Conservation (phyloP, 805 yeast genomes). For the Metschnikowia proteae region DNA sequence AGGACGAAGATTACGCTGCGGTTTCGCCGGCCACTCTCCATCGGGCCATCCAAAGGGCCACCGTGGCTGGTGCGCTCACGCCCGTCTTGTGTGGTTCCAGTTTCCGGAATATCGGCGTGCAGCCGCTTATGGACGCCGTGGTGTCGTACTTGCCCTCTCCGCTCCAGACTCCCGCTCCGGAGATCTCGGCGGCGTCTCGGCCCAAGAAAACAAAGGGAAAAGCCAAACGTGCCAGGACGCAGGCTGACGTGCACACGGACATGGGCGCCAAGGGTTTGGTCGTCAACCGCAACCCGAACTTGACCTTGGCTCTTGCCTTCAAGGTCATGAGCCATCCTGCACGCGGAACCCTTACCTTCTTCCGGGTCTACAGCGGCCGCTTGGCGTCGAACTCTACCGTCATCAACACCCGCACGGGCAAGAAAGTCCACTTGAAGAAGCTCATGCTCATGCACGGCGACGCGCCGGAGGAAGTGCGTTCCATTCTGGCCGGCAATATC, state of each 20-base stretch:
- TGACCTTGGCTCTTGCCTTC: constrained; percentile 81
- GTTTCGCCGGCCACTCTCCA: constrained; percentile 56
- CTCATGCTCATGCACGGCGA: constrained; percentile 87
- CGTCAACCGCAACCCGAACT: constrained; percentile 52
- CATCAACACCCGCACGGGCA: constrained; percentile 65
- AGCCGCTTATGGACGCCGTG: constrained; percentile 74
- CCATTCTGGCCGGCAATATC: constrained; percentile 72
- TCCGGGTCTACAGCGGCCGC: constrained; percentile 84
- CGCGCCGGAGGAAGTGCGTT: constrained; percentile 64
- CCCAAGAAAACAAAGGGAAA: constrained; percentile 18
- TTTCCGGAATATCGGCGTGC: constrained; percentile 89
- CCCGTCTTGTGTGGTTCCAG: constrained; percentile 94
- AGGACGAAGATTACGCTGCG: constrained; percentile 62
- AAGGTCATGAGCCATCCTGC: constrained; percentile 85
- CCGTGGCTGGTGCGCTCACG: constrained; percentile 52
- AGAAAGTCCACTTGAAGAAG: constrained; percentile 61
- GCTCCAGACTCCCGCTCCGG: constrained; percentile 55
- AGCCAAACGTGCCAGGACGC: constrained; percentile 14
- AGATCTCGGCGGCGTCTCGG: constrained; percentile 30
- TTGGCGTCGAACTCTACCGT: constrained; percentile 60
- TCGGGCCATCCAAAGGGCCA: constrained; percentile 58
- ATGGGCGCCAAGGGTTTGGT: constrained; percentile 48
- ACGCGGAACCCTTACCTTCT: constrained; percentile 78
- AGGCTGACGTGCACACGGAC: constrained; percentile 27
- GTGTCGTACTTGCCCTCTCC: constrained; percentile 82